Evolutionary conservation across 2,329 filamentous ascomycete species (phyloP), one percentile per base, ranked within the genome.

Genomic region (Xylariaceae sp.): DNA sequence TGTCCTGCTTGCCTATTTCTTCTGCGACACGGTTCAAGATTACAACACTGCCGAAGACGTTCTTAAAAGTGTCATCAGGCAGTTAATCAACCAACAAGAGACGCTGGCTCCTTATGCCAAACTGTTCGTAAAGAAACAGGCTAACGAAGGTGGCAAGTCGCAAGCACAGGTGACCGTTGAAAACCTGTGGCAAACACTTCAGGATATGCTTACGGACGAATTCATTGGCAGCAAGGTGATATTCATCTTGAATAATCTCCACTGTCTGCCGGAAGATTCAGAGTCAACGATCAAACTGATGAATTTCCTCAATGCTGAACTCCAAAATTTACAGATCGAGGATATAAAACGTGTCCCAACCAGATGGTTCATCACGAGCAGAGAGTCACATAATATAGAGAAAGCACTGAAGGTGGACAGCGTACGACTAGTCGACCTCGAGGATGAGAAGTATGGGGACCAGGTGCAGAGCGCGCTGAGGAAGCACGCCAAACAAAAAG

Each of bases 351-450:
- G 66, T 11, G 67, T 67, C 2, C 52, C 61, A 8, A 71, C 71
- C 0, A 70, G 75, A 49, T 78, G 76, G 76, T 65, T 78, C 26
- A 70, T 78, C 40, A 78, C 76, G 0, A 78, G 76, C 29, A 67
- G 74, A 24, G 69, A 73, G 26, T 63, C 67, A 6, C 67, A 74
- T 48, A 70, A 65, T 9, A 66, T 76, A 12, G 66, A 66, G 24
- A 65, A 71, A 50, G 71, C 69, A 3, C 60, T 76, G 19, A 66
- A 66, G 12, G 47, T 64, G 4, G 64, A 70, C 2, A 56, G 56
- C 1, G 65, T 75, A 14, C 72, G 70, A 19, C 64, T 74, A 8
- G 69, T 76, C 46, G 70, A 76, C 44, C 66, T 76, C 2, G 72
- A 75, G 28, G 71, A 76, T 24, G 68, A 70, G 46, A 74, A 72